phyloP scores from a whole-genome alignment of 768 basidiomycete genomes.

The Collybia nuda region DNA sequence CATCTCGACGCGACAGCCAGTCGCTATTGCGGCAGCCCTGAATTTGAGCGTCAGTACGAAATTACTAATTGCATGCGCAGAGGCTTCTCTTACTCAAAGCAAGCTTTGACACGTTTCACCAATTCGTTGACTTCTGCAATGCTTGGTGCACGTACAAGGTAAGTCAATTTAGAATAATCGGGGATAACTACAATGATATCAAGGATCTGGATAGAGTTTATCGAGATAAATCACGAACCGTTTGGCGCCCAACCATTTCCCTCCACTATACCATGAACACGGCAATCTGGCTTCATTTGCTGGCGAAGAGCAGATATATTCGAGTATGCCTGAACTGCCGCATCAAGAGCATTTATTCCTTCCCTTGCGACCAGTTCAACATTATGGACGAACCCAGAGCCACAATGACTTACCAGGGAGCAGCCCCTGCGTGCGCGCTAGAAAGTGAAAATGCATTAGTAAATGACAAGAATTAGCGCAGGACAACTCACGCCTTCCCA shows the following conservation, averaged over 20 bases:
- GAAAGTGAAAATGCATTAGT: slow-evolving; percentile 7
- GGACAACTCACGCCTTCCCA: slow-evolving; percentile 61
- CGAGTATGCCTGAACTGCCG: slow-evolving; percentile 83
- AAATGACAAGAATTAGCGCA: not conserved
- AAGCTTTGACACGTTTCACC: slow-evolving; percentile 59
- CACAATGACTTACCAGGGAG: slow-evolving; percentile 57
- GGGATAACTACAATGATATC: slow-evolving; percentile 62
- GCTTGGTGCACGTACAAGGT: slow-evolving; percentile 70
- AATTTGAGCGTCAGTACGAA: slow-evolving; percentile 7
- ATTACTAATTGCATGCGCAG: not conserved
- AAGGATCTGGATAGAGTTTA: not conserved
- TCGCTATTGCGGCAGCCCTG: slow-evolving; percentile 70
- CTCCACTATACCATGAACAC: slow-evolving; percentile 75
- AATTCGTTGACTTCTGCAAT: slow-evolving; percentile 53
- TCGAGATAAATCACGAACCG: slow-evolving; percentile 39
- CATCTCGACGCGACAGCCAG: slow-evolving; percentile 52
- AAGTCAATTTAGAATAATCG: slow-evolving; percentile 75
- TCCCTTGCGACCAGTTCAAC: slow-evolving; percentile 44
- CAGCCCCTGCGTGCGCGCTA: slow-evolving; percentile 77
- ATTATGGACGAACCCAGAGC: not conserved
- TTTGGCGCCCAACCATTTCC: slow-evolving; percentile 71
- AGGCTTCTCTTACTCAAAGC: slow-evolving; percentile 59
- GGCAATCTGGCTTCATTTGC: slow-evolving; percentile 80
- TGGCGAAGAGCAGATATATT: slow-evolving; percentile 80
- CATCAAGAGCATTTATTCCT: slow-evolving; percentile 84